Conservation (phyloP, 2,329 filamentous ascomycete species). For the Xylaria sp. region DNA sequence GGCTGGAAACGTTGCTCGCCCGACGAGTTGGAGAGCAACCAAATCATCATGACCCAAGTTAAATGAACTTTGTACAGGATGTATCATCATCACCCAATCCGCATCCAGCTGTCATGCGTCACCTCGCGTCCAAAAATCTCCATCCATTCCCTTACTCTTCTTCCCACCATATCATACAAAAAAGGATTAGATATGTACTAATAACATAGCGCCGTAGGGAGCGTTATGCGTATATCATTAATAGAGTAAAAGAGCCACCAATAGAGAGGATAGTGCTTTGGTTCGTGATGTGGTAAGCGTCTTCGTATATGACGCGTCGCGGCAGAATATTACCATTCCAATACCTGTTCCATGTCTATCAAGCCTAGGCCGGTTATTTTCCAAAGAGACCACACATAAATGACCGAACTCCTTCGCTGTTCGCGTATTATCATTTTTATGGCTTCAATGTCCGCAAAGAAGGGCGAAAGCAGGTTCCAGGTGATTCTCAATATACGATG, state of each 20-base stretch:
- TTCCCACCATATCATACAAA: constrained; percentile 8
- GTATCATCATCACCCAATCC: too few species aligned
- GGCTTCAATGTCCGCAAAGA: neutral
- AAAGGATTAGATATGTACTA: constrained; percentile 6
- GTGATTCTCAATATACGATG: neutral
- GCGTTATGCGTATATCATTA: neutral
- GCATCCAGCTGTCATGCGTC: too few species aligned
- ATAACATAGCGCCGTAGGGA: too few species aligned
- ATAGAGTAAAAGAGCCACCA: neutral
- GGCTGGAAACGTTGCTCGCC: too few species aligned
- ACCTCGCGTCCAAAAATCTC: neutral
- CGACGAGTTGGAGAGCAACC: too few species aligned
- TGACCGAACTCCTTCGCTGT: too few species aligned
- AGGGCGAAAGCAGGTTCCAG: neutral
- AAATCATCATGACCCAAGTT: too few species aligned
- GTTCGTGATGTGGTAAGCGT: neutral
- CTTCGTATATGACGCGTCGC: too few species aligned
- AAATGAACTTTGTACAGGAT: too few species aligned
- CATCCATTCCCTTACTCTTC: neutral
- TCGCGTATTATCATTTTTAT: too few species aligned
- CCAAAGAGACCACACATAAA: too few species aligned
- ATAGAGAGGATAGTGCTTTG: neutral
- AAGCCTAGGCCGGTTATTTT: too few species aligned
- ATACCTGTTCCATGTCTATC: neutral
- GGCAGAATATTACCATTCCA: neutral